Conservation (phyloP, 805 yeast genomes). For the Ogataea haglerorum region DNA sequence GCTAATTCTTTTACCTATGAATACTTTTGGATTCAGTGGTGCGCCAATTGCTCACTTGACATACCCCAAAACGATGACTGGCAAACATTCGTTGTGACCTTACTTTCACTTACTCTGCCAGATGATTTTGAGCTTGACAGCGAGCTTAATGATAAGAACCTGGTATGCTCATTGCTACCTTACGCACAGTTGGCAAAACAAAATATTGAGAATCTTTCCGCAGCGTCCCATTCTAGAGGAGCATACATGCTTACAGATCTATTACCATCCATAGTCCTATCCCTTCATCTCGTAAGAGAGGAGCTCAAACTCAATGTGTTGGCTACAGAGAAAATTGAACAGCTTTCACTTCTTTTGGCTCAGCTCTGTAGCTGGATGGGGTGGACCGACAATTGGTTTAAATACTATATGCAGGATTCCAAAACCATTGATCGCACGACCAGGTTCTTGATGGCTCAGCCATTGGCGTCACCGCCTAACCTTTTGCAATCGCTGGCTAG, state of each 20-base stretch:
- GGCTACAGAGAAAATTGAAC: constrained; percentile 32
- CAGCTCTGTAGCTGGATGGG: constrained; percentile 66
- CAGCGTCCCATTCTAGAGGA: constrained; percentile 12
- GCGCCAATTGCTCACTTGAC: constrained; percentile 44
- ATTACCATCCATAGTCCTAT: constrained; percentile 59
- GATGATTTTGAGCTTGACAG: constrained; percentile 31
- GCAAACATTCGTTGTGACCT: constrained; percentile 52
- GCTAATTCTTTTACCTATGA: constrained; percentile 58
- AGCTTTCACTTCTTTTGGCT: constrained; percentile 53
- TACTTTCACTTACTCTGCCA: constrained; percentile 50
- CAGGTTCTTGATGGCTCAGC: constrained; percentile 40
- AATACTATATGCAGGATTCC: constrained; percentile 45
- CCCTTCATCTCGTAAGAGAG: constrained; percentile 75
- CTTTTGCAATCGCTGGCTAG: constrained; percentile 54
- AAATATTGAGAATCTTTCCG: constrained; percentile 13
- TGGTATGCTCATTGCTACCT: constrained; percentile 26
- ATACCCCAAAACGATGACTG: constrained; percentile 49
- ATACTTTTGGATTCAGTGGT: constrained; percentile 62
- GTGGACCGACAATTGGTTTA: constrained; percentile 67
- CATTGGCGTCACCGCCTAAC: constrained; percentile 58
- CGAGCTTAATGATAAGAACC: constrained; percentile 16
- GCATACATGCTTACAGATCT: constrained; percentile 47
- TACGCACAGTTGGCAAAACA: constrained; percentile 20
- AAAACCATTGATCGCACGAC: constrained; percentile 36
- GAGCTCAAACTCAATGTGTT: constrained; percentile 61